Base-by-base conservation (phyloP, 2,329 filamentous ascomycete species). In the Claviceps africana region DNA sequence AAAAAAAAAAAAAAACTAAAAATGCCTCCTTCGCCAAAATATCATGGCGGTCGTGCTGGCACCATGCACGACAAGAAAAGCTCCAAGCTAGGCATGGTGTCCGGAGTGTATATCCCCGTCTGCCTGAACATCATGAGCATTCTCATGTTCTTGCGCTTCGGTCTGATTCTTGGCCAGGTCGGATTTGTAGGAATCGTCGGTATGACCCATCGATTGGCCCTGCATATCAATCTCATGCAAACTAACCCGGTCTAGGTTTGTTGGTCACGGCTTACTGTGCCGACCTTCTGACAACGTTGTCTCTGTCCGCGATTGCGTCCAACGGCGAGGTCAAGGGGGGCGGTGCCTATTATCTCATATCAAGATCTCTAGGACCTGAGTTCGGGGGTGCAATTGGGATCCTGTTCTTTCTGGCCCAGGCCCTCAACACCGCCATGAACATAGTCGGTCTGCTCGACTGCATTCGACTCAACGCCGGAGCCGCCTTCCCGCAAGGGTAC, bases 81-180 rank as follows among this genome's bases (percentile, higher is more conserved):
- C 55, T 62, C 76, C 59, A 93, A 93, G 69, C 74, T 94, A 53
- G 86, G 86, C 39, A 83, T 81, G 9, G 81, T 88, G 58, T 86
- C 82, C 4, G 86, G 86, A 8, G 85, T 94, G 47, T 95, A 89
- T 65, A 85, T 95, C 17, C 88, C 88, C 1, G 88, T 88, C n/a
- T 90, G 84, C 55, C 73, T 94, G 58, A 95, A 93, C 66, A 88
- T 95, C 43, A 71, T 94, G 58, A 91, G 86, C 60, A 94, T 95
- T 67, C 77, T 95, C 56, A 94, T 95, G 87, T 95, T 95, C 69
- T 73, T 95, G 60, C 81, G 88, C 22, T 95, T 95, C 65, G 88
- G 88, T 22, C 82, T 88, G 60, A 86, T 95, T 53, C 73, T 94
- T 22, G 88, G 88, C 9, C 85, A 91, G 63, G 78, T 85, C 56